These are phyloP conservation scores for Chaetoscypha palmicola DNA, from an alignment of 2,329 filamentous ascomycete genomes.

Conservation along the genomic window DNA sequence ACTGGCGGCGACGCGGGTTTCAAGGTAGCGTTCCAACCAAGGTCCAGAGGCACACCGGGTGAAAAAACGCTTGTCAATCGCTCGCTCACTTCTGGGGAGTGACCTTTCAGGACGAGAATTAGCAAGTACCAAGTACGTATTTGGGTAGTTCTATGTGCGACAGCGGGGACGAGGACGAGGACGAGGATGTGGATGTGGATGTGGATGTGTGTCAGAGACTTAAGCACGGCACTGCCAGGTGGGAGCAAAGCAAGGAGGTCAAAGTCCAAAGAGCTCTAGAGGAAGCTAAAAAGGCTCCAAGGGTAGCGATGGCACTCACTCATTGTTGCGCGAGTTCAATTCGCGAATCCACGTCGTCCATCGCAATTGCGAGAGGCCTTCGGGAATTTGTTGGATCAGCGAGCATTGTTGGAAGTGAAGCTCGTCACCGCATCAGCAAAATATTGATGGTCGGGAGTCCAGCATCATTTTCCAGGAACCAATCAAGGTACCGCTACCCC, in stretches of 20 bases:
- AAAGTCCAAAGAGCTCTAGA: neutral
- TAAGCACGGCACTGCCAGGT: neutral
- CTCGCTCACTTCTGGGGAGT: slow-evolving; percentile 17
- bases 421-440: neutral
- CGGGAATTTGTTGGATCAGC: neutral
- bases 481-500: neutral
- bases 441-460: neutral
- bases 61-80: slow-evolving; percentile 21
- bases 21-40: slow-evolving; percentile 26
- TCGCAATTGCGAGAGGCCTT: neutral
- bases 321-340: neutral
- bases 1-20: slow-evolving; percentile 24
- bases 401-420: neutral
- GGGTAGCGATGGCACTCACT: no score
- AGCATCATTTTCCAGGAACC: neutral
- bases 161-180: neutral
- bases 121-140: neutral
- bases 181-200: neutral
- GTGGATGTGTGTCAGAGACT: neutral
- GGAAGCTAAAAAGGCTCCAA: no score
- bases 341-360: neutral
- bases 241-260: neutral
- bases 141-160: no score
- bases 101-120: neutral
- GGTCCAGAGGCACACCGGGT: slow-evolving; percentile 23